These are phyloP conservation scores for Pyricularia grisea DNA, from an alignment of 2,329 filamentous ascomycete species.

Conservation along the genomic window DNA sequence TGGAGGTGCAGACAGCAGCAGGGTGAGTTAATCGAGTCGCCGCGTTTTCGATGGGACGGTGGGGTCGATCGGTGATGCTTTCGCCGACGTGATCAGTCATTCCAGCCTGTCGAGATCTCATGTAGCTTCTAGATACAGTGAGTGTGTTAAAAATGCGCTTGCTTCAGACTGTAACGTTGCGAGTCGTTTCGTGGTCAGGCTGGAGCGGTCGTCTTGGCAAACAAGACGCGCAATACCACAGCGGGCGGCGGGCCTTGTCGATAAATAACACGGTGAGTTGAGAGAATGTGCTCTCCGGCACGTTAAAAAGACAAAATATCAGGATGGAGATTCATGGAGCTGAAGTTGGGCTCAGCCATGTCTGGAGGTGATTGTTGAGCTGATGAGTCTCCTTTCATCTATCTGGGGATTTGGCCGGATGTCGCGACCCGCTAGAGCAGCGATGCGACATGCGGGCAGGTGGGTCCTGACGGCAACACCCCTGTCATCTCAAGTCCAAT, in stretches of 20 bases:
- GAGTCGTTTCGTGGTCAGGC: neutral
- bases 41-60: neutral
- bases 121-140: neutral
- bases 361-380: neutral
- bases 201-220: neutral
- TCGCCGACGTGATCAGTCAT: neutral
- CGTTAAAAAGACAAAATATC: neutral
- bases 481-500: neutral
- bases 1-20: neutral
- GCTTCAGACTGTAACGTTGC: neutral
- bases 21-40: neutral
- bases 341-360: neutral
- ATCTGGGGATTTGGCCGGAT: neutral
- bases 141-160: neutral
- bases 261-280: neutral
- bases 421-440: neutral
- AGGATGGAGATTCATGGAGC: neutral
- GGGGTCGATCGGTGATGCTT: neutral
- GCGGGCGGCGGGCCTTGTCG: neutral
- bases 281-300: neutral
- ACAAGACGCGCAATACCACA: neutral
- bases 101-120: neutral
- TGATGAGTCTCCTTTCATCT: neutral
- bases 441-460: conserved; percentile 2
- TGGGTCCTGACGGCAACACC: neutral